A percentile compares a stretch with the other conserved stretches of the same genome.
These are phyloP conservation scores for Hamamelis virginiana DNA, from an alignment of 164 flowering plant genomes.

Conservation along the genomic window DNA sequence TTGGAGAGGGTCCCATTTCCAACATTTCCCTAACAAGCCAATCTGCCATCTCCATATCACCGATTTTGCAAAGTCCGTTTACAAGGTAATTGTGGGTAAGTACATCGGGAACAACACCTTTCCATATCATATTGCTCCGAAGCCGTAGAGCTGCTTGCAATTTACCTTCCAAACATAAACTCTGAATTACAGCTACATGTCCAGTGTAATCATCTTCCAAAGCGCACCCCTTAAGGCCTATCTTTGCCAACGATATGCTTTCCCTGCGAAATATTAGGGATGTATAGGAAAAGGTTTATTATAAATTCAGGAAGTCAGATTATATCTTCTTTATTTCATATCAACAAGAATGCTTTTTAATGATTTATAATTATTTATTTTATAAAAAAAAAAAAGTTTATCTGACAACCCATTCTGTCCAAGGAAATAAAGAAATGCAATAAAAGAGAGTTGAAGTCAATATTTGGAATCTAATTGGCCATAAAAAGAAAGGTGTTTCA, in stretches of 20 bases:
- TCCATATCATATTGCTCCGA: slow-evolving; percentile 40
- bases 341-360: not conserved
- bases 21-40: slow-evolving; percentile 55
- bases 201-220: slow-evolving; percentile 15
- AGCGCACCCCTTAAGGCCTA: slow-evolving; percentile 11
- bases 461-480: not conserved
- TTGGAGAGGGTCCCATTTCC: slow-evolving; percentile 57
- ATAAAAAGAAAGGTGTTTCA: not conserved
- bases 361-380: not conserved
- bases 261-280: slow-evolving; percentile 42
- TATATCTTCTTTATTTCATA: not conserved
- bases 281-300: not conserved
- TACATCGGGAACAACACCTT: slow-evolving; percentile 46
- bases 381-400: not conserved
- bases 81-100: slow-evolving; percentile 63
- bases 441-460: not conserved
- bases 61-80: slow-evolving; percentile 58
- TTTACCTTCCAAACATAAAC: slow-evolving; percentile 57
- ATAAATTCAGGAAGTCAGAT: not conserved
- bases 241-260: slow-evolving; percentile 34
- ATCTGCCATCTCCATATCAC: slow-evolving; percentile 58
- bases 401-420: not conserved
- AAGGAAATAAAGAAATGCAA: not conserved
- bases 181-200: slow-evolving; percentile 33
- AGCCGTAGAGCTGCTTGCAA: slow-evolving; percentile 56